These are phyloP conservation scores for Anisodus tanguticus DNA, from an alignment of 257 asterid species.

Conservation along the genomic window DNA sequence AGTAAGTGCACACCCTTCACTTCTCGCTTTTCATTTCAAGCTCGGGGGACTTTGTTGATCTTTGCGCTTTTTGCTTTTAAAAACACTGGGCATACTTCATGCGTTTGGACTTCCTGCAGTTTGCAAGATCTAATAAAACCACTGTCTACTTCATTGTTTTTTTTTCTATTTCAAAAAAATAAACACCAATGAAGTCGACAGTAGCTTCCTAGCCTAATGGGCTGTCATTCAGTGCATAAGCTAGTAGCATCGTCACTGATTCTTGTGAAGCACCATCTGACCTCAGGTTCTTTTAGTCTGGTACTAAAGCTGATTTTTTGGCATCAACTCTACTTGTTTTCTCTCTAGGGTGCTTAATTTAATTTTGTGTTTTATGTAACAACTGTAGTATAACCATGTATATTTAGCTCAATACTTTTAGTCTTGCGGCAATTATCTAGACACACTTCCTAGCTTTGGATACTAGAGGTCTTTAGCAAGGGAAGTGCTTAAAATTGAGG, in stretches of 20 bases:
- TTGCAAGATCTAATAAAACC: neutral
- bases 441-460: neutral
- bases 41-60: neutral
- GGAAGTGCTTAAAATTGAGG: neutral
- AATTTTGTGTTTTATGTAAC: neutral
- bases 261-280: constrained; percentile 24
- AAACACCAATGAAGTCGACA: neutral
- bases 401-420: neutral
- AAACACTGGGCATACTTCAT: neutral
- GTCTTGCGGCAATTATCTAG: constrained; percentile 3
- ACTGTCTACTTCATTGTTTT: too few relatives aligned
- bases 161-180: too few relatives aligned
- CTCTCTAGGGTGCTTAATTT: neutral
- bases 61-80: neutral
- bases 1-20: neutral
- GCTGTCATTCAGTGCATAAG: constrained; percentile 1
- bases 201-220: neutral
- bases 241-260: constrained; percentile 1
- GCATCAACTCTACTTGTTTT: neutral
- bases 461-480: neutral
- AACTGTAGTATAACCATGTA: neutral
- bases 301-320: neutral
- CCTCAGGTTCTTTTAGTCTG: neutral
- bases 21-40: neutral
- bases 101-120: neutral